These are phyloP conservation scores for Sclerotinia subarctica DNA, from an alignment of 2,329 filamentous ascomycete genomes.

Conservation along the genomic window DNA sequence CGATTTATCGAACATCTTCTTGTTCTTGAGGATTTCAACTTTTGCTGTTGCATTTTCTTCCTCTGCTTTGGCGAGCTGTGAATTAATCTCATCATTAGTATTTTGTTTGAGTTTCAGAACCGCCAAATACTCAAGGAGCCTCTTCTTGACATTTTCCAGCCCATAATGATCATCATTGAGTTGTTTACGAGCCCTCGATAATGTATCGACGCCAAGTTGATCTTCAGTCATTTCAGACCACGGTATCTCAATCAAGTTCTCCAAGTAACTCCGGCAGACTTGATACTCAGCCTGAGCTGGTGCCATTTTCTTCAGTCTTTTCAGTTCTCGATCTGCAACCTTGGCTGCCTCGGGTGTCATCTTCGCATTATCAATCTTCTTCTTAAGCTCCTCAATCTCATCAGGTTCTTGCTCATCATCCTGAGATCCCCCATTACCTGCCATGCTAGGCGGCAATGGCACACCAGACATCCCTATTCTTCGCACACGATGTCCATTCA, in stretches of 20 bases:
- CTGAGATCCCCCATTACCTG: slow-evolving; percentile 38
- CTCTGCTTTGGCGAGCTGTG: slow-evolving; percentile 68
- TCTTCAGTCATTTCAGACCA: slow-evolving; percentile 86
- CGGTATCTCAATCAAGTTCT: slow-evolving; percentile 90
- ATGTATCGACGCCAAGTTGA: slow-evolving; percentile 74
- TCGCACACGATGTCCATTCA: slow-evolving; percentile 42
- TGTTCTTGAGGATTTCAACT: slow-evolving; percentile 71
- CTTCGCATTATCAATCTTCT: slow-evolving; percentile 77
- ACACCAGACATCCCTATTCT: slow-evolving; percentile 32
- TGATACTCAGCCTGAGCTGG: slow-evolving; percentile 95
- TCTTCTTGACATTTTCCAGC: slow-evolving; percentile 94
- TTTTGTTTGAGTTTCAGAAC: slow-evolving; percentile 94
- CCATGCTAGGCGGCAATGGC: slow-evolving; percentile 30
- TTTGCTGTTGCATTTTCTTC: slow-evolving; percentile 55
- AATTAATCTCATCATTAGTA: slow-evolving; percentile 78
- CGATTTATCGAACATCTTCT: slow-evolving; percentile 89
- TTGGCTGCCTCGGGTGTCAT: slow-evolving; percentile 82
- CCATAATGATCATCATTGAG: slow-evolving; percentile 96
- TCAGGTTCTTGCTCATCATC: slow-evolving; percentile 77
- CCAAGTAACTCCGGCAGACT: slow-evolving; percentile 87
- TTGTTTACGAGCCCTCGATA: slow-evolving; percentile 78
- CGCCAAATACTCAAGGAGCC: slow-evolving; percentile 89
- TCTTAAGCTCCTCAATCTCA: slow-evolving; percentile 87
- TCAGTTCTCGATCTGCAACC: slow-evolving; percentile 85
- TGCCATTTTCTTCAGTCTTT: slow-evolving; percentile 89